phyloP scores from a whole-genome alignment of 179 eudicot species.

The Heliamphora pulchella region DNA sequence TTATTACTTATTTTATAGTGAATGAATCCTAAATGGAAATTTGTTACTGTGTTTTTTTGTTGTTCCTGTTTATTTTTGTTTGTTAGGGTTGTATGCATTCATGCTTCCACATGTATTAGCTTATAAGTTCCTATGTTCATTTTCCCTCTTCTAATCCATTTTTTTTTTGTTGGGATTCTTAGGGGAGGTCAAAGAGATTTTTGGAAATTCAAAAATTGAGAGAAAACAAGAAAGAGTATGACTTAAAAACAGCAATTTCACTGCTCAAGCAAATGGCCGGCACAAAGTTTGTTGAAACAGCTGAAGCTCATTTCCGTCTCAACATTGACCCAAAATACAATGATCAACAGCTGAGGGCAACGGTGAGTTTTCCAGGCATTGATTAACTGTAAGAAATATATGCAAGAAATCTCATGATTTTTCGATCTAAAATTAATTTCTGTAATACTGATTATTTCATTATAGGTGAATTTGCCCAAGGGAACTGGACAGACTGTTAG shows the following conservation, averaged over 20 bases:
- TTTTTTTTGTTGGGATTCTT: conserved; percentile 18
- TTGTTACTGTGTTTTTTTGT: background rate
- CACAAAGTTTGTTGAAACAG: conserved; percentile 77
- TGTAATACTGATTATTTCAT: conserved; percentile 5
- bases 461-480: conserved; percentile 91
- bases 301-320: conserved; percentile 93
- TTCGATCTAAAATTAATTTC: background rate
- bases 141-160: background rate
- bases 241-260: conserved; percentile 63
- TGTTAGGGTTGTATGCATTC: background rate
- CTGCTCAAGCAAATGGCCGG: conserved; percentile 72
- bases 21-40: background rate
- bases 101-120: background rate
- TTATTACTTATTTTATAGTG: background rate
- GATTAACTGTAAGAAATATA: background rate
- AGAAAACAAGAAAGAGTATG: conserved; percentile 82
- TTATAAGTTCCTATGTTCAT: background rate
- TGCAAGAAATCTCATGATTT: background rate
- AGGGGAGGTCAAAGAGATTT: conserved; percentile 89
- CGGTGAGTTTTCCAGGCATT: conserved; percentile 45
- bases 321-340: conserved; percentile 95
- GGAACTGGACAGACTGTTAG: conserved; percentile 87
- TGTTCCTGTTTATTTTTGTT: background rate
- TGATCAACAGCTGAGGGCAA: conserved; percentile 97
- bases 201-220: conserved; percentile 78